Percentiles rank a stretch among this genome's conserved stretches.
phyloP scores from a whole-genome alignment of 2,329 filamentous ascomycete species.

The Endoconidiophora polonica region DNA sequence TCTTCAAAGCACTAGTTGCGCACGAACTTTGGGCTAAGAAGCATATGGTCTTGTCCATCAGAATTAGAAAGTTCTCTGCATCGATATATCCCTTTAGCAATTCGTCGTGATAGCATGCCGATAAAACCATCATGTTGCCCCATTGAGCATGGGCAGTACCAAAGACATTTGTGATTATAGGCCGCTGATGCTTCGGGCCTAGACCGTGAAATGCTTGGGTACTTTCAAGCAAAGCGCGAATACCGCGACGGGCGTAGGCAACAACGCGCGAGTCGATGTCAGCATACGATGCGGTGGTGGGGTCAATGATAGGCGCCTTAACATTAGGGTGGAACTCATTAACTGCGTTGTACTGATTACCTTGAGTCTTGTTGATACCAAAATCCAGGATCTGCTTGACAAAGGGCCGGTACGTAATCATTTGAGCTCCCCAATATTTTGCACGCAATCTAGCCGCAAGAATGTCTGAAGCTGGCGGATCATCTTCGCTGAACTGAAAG shows the following conservation, averaged over 20 bases:
- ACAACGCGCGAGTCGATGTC: slow-evolving; percentile 31
- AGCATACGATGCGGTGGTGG: slow-evolving; percentile 21
- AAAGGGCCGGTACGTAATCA: slow-evolving; percentile 77
- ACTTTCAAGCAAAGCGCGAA: slow-evolving; percentile 65
- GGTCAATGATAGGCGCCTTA: slow-evolving; percentile 22
- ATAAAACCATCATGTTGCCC: slow-evolving; percentile 83
- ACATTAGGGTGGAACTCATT: slow-evolving; percentile 23
- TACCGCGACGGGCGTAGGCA: slow-evolving; percentile 41
- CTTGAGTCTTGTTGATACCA: slow-evolving; percentile 22
- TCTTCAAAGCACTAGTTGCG: slow-evolving; percentile 56
- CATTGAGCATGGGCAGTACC: slow-evolving; percentile 96
- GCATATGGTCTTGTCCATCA: slow-evolving; percentile 57
- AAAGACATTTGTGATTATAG: slow-evolving; percentile 89
- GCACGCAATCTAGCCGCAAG: slow-evolving; percentile 70
- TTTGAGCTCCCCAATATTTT: slow-evolving; percentile 86
- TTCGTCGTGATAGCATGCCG: slow-evolving; percentile 58
- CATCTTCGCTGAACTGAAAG: slow-evolving; percentile 45
- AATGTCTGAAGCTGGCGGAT: slow-evolving; percentile 58
- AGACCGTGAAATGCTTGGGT: slow-evolving; percentile 64
- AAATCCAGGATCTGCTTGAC: slow-evolving; percentile 38
- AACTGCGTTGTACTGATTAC: slow-evolving; percentile 19
- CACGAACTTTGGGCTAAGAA: slow-evolving; percentile 56
- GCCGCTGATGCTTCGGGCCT: slow-evolving; percentile 29
- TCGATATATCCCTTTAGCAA: slow-evolving; percentile 42
- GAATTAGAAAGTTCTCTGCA: slow-evolving; percentile 33